Base-by-base conservation (phyloP, 257 asterid species). In the Nicotiana otophora region DNA sequence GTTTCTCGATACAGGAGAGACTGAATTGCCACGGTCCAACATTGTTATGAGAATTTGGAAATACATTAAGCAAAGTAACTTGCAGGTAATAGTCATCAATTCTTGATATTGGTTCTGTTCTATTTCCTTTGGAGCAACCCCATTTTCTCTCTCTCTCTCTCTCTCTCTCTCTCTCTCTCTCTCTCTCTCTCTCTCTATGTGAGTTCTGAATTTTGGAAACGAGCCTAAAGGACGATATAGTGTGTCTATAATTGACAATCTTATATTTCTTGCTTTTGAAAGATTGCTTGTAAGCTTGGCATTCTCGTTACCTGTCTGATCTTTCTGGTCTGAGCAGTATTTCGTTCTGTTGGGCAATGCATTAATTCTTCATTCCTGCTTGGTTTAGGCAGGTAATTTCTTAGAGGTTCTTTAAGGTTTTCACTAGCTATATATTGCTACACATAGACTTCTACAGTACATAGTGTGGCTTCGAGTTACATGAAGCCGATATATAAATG, bases 1-100 rank as follows among this genome's bases (percentile, higher is more conserved):
- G 90, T 94, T 94, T 86, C 90, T 96, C 81, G 98, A 94, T 81
- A 94, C 99, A 55, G 98, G 96, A 84, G 99, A 96, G 86, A 87
- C 82, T 81, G 92, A 87, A 83, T 88, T 96, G 68, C 88, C 97
- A 36, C 88, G 98, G 36, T 85, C 97, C 69, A 93, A 85, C 88
- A 97, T 92, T 78, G 83, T 96, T 55, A 96, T 92, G 86, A 92
- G 93, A 89, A 93, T 92, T 39, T 96, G 98, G 99, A 96, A 88
- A 83, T 94, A 96, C 84, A 91, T 96, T 83, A 96, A 94, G 91
- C 91, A 83, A 86, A 87, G 94, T 83, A 87, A 89, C 57, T 31
- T 31, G 34, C 34, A 31, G 34, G 34, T 31, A 23, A 23, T 23
- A 2, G 34, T 31, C 34, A 31, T 31, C 34, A 31, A 31, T 31